A percentile compares a stretch with the other conserved stretches of the same genome.
These are phyloP conservation scores for Crithidia fasciculata DNA, from an alignment of 208 protist genomes.

Conservation along the genomic window DNA sequence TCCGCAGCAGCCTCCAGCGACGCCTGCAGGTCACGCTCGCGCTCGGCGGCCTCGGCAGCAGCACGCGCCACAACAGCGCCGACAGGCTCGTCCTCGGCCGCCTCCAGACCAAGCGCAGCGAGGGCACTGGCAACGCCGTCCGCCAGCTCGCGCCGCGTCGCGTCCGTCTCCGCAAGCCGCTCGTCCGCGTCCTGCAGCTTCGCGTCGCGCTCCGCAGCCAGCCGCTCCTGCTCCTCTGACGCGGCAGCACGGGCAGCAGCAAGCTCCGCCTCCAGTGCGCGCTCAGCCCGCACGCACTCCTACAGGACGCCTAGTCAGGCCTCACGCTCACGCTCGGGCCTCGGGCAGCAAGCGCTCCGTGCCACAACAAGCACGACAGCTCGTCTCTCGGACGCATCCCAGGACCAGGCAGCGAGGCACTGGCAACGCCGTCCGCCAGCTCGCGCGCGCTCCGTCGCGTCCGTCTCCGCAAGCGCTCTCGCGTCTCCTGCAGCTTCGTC, in stretches of 20 bases:
- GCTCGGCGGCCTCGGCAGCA: constrained; percentile 18
- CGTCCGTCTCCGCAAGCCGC: too few species aligned
- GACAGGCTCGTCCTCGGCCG: neutral
- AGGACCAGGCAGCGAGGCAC: constrained; percentile 13
- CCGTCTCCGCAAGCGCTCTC: neutral
- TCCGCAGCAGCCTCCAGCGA: constrained; percentile 2
- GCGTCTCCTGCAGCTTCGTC: neutral
- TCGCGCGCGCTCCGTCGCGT: neutral
- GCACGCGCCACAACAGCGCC: constrained; percentile 9
- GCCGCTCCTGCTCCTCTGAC: too few species aligned
- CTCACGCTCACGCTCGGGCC: constrained; percentile 19
- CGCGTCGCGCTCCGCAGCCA: too few species aligned
- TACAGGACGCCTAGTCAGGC: neutral
- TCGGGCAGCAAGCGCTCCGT: constrained; percentile 14
- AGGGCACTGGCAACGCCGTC: too few species aligned
- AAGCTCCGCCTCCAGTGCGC: neutral
- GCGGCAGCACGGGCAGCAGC: neutral
- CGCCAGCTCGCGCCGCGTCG: too few species aligned
- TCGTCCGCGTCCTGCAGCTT: too few species aligned
- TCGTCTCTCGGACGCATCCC: neutral
- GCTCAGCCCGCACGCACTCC: neutral
- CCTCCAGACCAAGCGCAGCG: constrained; percentile 17
- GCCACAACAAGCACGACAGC: neutral
- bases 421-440: neutral
- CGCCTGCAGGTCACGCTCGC: constrained; percentile 19